A percentile compares a stretch with the other conserved stretches of the same genome.
phyloP scores from a whole-genome alignment of 139 green algal genomes.

The Closterium sp. region DNA sequence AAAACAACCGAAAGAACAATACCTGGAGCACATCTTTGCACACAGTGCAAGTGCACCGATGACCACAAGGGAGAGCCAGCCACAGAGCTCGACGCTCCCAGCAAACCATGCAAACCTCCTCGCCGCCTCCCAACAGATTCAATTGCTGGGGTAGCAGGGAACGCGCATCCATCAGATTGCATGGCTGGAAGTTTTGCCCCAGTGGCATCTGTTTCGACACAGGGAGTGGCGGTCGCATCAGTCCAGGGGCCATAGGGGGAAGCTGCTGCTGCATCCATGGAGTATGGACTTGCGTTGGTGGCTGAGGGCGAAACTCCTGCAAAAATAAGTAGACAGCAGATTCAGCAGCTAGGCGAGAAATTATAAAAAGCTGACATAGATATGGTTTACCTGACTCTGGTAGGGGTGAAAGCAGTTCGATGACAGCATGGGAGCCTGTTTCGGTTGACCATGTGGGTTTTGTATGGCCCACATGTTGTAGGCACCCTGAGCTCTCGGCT shows the following conservation, averaged over 20 bases:
- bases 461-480: background rate
- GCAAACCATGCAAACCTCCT: constrained; percentile 1
- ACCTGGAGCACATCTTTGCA: constrained; percentile 8
- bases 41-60: background rate
- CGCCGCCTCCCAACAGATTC: background rate
- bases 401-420: background rate
- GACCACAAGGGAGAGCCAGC: constrained; percentile 9
- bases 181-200: background rate
- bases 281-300: background rate
- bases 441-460: background rate
- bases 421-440: background rate
- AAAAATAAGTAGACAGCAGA: background rate
- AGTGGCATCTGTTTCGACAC: background rate
- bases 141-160: background rate
- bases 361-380: background rate
- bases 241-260: background rate
- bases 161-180: background rate
- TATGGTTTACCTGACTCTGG: background rate
- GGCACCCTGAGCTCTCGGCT: background rate
- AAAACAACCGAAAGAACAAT: background rate
- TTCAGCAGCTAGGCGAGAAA: background rate
- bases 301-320: background rate
- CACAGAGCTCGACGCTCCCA: background rate
- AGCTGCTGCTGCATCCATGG: background rate
- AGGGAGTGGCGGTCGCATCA: background rate